phyloP scores from a whole-genome alignment of 768 basidiomycete genomes.

The Leucocoprinus leucothites region DNA sequence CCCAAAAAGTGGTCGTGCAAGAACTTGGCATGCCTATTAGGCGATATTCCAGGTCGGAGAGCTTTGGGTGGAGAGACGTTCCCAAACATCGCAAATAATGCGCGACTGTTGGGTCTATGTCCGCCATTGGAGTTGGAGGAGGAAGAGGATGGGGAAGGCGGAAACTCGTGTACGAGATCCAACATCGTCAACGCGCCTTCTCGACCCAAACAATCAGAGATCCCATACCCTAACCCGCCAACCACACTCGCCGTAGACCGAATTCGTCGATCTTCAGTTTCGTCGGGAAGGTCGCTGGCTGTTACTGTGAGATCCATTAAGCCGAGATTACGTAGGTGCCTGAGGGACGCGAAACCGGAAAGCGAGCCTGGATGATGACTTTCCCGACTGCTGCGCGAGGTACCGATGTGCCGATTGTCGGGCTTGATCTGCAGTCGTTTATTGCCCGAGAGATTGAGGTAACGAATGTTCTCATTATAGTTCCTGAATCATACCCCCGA shows the following conservation, averaged over 20 bases:
- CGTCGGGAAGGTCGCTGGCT: conserved; percentile 70
- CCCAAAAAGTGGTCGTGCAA: conserved; percentile 77
- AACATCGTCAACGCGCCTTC: conserved; percentile 83
- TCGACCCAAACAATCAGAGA: conserved; percentile 86
- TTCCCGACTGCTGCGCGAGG: conserved; percentile 46
- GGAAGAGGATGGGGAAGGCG: conserved; percentile 37
- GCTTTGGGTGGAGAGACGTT: conserved; percentile 49
- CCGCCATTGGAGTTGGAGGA: background rate
- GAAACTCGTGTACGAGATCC: conserved; percentile 90
- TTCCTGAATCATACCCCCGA: conserved; percentile 56
- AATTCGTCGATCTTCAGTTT: conserved; percentile 85
- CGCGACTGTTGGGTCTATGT: conserved; percentile 48
- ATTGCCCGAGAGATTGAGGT: conserved; percentile 97
- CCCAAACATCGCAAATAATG: conserved; percentile 96
- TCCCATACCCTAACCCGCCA: conserved; percentile 92
- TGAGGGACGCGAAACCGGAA: conserved; percentile 86
- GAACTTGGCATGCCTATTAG: conserved; percentile 76
- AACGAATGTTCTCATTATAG: conserved; percentile 89
- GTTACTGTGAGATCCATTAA: conserved; percentile 94
- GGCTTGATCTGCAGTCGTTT: conserved; percentile 90
- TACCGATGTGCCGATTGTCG: conserved; percentile 7
- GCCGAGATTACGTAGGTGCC: conserved; percentile 84
- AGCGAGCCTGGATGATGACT: conserved; percentile 41
- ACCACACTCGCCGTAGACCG: conserved; percentile 88
- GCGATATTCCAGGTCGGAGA: conserved; percentile 42